phyloP scores from a whole-genome alignment of 257 asterid genomes.

The Nicotiana tomentosiformis region DNA sequence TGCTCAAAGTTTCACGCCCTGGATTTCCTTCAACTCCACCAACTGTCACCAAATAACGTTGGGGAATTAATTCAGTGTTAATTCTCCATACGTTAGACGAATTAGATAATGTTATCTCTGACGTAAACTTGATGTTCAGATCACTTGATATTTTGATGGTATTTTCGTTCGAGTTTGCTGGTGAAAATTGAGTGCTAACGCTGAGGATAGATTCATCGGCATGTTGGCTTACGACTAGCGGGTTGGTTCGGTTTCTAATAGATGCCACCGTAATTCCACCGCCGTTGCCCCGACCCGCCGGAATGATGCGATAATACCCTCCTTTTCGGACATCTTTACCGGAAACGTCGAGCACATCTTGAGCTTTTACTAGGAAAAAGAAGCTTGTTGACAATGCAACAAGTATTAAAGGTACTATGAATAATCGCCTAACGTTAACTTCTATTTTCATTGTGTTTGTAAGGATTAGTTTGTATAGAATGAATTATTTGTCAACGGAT shows the following conservation, averaged over 20 bases:
- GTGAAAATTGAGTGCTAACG: background rate
- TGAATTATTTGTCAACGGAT: background rate
- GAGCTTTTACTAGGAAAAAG: background rate
- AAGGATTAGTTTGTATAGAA: background rate
- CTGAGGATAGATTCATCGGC: background rate
- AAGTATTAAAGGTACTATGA: background rate
- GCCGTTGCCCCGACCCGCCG: background rate
- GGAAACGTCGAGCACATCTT: background rate
- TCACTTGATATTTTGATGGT: background rate
- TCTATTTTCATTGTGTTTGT: background rate
- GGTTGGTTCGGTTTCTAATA: background rate
- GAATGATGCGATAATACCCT: background rate
- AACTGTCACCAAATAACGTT: background rate
- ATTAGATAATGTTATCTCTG: background rate
- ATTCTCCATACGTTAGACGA: background rate
- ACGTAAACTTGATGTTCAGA: background rate
- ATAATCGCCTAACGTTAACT: background rate
- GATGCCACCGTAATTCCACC: background rate
- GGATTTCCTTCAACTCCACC: slow-evolving; percentile 16
- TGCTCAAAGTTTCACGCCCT: background rate
- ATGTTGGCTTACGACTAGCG: background rate
- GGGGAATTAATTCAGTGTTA: background rate
- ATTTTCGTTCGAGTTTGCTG: background rate
- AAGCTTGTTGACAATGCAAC: background rate
- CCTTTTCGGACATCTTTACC: background rate